phyloP scores from a whole-genome alignment of 805 yeast genomes.

The Saccharomycopsis oosterbeekiorum region DNA sequence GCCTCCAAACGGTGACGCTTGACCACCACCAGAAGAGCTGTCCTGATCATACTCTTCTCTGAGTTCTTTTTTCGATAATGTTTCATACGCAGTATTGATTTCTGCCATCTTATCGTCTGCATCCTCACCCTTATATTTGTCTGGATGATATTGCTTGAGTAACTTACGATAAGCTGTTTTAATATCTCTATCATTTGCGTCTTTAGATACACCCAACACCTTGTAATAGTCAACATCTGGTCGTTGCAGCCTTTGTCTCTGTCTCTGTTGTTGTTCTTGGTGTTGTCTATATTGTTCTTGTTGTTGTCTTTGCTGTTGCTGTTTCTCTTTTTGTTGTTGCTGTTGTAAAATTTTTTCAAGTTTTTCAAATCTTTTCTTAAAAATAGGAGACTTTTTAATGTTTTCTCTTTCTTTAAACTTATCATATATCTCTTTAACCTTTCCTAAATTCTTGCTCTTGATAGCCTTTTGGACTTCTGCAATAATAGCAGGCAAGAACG shows the following conservation, averaged over 20 bases:
- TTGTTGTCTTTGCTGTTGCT: slow-evolving; percentile 38
- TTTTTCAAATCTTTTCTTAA: slow-evolving; percentile 20
- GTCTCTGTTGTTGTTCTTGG: slow-evolving; percentile 31
- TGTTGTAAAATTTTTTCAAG: slow-evolving; percentile 29
- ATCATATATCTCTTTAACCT: slow-evolving; percentile 10
- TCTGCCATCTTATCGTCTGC: slow-evolving; percentile 83
- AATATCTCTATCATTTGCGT: slow-evolving; percentile 63
- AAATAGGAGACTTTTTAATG: slow-evolving; percentile 16
- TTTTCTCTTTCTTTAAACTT: slow-evolving; percentile 10
- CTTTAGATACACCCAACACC: slow-evolving; percentile 52
- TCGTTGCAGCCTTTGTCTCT: slow-evolving; percentile 25
- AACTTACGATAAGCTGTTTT: slow-evolving; percentile 72
- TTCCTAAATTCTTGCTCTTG: slow-evolving; percentile 10
- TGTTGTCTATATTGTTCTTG: slow-evolving; percentile 34
- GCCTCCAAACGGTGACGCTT: slow-evolving; percentile 7
- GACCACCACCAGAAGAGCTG: slow-evolving; percentile 40
- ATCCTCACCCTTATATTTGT: slow-evolving; percentile 68
- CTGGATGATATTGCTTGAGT: slow-evolving; percentile 84
- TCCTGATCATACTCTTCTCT: slow-evolving; percentile 60
- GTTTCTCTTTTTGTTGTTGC: slow-evolving; percentile 33
- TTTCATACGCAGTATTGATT: slow-evolving; percentile 88
- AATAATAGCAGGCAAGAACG: slow-evolving; percentile 11
- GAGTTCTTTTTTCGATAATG: slow-evolving; percentile 55
- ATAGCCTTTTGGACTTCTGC: slow-evolving; percentile 7
- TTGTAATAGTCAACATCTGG: slow-evolving; percentile 68